phyloP scores from a whole-genome alignment of 257 asterid species.

The Nicotiana knightiana region DNA sequence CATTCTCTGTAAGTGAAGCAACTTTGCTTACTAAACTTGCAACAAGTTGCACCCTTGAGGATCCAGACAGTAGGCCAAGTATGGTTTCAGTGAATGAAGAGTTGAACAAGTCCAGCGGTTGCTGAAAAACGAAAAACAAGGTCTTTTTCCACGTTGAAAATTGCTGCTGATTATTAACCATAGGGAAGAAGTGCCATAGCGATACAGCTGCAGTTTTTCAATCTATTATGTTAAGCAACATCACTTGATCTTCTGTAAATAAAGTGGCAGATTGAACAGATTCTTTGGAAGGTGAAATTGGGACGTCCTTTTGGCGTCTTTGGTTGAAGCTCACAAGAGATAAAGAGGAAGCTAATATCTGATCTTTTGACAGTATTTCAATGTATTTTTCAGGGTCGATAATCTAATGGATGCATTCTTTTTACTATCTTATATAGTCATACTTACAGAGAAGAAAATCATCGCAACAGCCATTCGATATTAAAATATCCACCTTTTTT shows the following conservation, averaged over 20 bases:
- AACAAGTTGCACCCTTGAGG: constrained; percentile 58
- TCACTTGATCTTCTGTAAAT: background rate
- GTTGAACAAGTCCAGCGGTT: constrained; percentile 18
- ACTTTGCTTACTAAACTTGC: constrained; percentile 49
- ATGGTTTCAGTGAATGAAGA: constrained; percentile 51
- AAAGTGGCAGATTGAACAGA: background rate
- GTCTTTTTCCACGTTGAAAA: background rate
- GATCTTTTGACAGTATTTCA: background rate
- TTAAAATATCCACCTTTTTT: background rate
- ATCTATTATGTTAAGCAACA: background rate
- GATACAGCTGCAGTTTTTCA: background rate
- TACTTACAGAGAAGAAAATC: too few relatives aligned
- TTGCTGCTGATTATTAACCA: background rate
- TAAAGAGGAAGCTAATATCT: background rate
- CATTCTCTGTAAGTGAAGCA: constrained; percentile 43
- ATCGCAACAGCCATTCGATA: background rate
- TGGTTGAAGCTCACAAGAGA: background rate
- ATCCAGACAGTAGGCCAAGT: constrained; percentile 62
- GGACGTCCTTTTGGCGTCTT: background rate
- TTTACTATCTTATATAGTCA: too few relatives aligned
- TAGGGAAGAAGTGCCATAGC: background rate
- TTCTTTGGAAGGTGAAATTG: background rate
- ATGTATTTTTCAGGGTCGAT: background rate
- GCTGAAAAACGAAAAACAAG: background rate
- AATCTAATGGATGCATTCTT: background rate